These are phyloP conservation scores for Fusarium burgessii DNA, from an alignment of 2,329 filamentous ascomycete genomes.

Conservation along the genomic window DNA sequence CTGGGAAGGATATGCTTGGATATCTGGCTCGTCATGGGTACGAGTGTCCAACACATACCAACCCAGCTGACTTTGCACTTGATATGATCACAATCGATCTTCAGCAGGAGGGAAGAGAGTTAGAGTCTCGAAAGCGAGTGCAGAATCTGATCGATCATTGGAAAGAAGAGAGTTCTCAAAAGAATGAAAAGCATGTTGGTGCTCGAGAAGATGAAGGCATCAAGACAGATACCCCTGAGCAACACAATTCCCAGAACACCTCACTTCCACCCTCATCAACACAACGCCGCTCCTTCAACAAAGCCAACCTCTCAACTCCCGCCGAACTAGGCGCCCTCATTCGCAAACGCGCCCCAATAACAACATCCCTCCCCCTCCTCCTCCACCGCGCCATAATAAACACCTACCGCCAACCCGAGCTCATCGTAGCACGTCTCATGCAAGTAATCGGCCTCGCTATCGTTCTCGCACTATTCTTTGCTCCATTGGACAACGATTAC, in stretches of 20 bases:
- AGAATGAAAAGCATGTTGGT: slow-evolving; percentile 40
- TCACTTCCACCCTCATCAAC: slow-evolving; percentile 11
- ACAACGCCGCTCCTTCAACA: slow-evolving; percentile 58
- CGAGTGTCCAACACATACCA: slow-evolving; percentile 75
- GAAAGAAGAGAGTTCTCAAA: slow-evolving; percentile 48
- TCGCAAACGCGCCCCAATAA: slow-evolving; percentile 71
- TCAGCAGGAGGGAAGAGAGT: slow-evolving; percentile 72
- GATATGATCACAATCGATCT: slow-evolving; percentile 82
- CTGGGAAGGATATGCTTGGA: slow-evolving; percentile 70
- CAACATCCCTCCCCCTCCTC: slow-evolving; percentile 73
- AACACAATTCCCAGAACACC: neutral
- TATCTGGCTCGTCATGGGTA: slow-evolving; percentile 73
- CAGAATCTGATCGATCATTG: slow-evolving; percentile 70
- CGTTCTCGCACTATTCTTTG: slow-evolving; percentile 76
- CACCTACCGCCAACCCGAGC: slow-evolving; percentile 72
- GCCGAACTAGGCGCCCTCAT: slow-evolving; percentile 78
- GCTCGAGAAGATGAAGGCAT: slow-evolving; percentile 48
- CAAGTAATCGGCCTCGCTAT: slow-evolving; percentile 74
- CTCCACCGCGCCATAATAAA: slow-evolving; percentile 77
- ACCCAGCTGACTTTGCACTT: slow-evolving; percentile 82
- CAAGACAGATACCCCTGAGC: slow-evolving; percentile 18
- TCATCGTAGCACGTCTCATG: slow-evolving; percentile 74
- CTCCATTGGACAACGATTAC: slow-evolving; percentile 77
- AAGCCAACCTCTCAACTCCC: slow-evolving; percentile 68
- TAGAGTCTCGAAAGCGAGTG: slow-evolving; percentile 72